These are phyloP conservation scores for Cladosporium halotolerans DNA, from an alignment of 2,329 filamentous ascomycete genomes.

Conservation along the genomic window DNA sequence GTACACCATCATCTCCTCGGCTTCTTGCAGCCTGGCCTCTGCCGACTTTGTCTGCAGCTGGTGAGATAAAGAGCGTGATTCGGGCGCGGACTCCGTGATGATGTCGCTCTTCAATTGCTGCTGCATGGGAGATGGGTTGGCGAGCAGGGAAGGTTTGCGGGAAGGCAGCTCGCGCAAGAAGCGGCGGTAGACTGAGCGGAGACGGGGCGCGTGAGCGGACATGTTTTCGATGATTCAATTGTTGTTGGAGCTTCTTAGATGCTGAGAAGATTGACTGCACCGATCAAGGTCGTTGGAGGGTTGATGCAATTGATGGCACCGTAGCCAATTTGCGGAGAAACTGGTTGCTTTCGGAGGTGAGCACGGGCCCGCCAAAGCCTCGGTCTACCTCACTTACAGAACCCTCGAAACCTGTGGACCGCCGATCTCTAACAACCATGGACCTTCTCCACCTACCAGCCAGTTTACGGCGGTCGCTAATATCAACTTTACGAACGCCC, in stretches of 20 bases:
- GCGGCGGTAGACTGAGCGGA: conserved; percentile 78
- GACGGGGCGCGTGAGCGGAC: conserved; percentile 35
- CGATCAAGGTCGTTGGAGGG: background rate
- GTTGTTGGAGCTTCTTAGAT: background rate
- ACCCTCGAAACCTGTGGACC: background rate
- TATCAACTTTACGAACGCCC: background rate
- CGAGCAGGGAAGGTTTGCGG: conserved; percentile 48
- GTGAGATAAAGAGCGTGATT: conserved; percentile 32
- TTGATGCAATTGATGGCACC: background rate
- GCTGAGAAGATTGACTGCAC: background rate
- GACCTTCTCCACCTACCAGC: conserved; percentile 24
- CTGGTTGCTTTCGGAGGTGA: conserved; percentile 1
- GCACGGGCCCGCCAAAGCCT: background rate
- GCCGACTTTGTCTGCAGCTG: conserved; percentile 8
- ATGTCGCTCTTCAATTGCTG: conserved; percentile 61
- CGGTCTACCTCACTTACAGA: conserved; percentile 10
- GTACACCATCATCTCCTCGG: conserved; percentile 75
- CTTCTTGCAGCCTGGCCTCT: conserved; percentile 41
- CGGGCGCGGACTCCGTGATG: conserved; percentile 24
- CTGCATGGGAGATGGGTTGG: conserved; percentile 62
- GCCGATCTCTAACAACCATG: conserved; percentile 13
- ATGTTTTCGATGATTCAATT: conserved; percentile 20
- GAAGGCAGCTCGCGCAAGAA: conserved; percentile 84
- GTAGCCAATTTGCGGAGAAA: conserved; percentile 2
- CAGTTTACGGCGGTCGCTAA: background rate